These are phyloP conservation scores for Plectosphaerella plurivora DNA, from an alignment of 2,329 filamentous ascomycete genomes.

Conservation along the genomic window DNA sequence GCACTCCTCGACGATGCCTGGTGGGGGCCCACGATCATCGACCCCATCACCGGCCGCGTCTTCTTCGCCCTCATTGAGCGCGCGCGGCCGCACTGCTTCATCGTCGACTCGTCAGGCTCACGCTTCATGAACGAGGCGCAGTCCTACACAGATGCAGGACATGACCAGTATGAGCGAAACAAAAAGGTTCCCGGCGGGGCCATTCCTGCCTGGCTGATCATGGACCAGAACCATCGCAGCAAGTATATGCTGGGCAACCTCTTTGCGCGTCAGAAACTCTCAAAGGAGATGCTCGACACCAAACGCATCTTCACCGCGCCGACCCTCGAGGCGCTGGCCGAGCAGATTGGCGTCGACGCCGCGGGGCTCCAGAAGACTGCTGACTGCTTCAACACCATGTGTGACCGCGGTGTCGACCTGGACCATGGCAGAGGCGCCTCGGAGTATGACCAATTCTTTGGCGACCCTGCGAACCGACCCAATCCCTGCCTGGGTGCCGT, in stretches of 20 bases:
- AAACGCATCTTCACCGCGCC: conserved; percentile 14
- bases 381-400: conserved; percentile 22
- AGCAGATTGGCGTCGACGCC: conserved; percentile 15
- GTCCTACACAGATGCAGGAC: conserved; percentile 21
- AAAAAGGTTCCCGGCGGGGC: conserved; percentile 9
- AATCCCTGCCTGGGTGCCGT: conserved; percentile 12
- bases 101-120: conserved; percentile 24
- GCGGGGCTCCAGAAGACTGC: conserved; percentile 17
- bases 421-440: conserved; percentile 25
- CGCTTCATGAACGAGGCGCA: conserved; percentile 29
- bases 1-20: conserved; percentile 26
- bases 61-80: conserved; percentile 19
- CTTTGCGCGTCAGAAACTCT: neutral
- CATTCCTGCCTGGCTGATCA: conserved; percentile 24
- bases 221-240: conserved; percentile 24
- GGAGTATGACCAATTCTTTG: conserved; percentile 25
- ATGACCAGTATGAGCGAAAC: conserved; percentile 14
- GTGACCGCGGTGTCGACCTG: conserved; percentile 19
- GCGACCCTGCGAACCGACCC: conserved; percentile 14
- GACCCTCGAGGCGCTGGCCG: conserved; percentile 19
- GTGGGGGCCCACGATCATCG: conserved; percentile 25
- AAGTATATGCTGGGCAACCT: conserved; percentile 17
- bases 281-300: conserved; percentile 2
- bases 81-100: conserved; percentile 24
- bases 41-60: conserved; percentile 14